Percentiles rank a stretch among this genome's conserved stretches.
Conservation (phyloP, 106 monocot genomes). For the Allium cepa region DNA sequence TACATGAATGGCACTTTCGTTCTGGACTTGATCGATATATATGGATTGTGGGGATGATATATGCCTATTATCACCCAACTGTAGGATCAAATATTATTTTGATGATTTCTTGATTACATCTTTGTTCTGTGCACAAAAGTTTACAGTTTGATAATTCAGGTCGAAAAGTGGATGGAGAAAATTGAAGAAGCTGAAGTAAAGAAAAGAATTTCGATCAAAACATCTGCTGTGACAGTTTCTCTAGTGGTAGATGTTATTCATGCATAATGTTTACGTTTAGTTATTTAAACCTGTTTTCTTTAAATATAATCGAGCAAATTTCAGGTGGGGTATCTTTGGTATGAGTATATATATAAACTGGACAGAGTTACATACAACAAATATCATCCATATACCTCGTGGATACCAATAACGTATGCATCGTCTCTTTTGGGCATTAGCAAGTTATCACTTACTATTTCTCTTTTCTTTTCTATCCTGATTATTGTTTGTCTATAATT, state of each 20-base stretch:
- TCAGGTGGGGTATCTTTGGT: slow-evolving; percentile 84
- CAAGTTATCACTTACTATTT: slow-evolving; percentile 1
- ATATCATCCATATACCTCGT: slow-evolving; percentile 96
- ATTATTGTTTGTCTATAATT: background rate
- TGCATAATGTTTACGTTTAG: background rate
- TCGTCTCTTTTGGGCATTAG: background rate
- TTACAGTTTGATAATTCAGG: slow-evolving; percentile 25
- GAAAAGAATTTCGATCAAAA: slow-evolving; percentile 59
- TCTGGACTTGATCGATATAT: slow-evolving; percentile 98
- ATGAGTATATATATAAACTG: slow-evolving; percentile 89
- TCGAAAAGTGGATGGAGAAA: slow-evolving; percentile 94
- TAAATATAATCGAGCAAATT: background rate
- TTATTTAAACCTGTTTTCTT: background rate
- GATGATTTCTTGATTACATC: background rate
- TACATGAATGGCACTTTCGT: slow-evolving; percentile 97
- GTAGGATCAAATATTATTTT: slow-evolving; percentile 33
- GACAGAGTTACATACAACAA: slow-evolving; percentile 91
- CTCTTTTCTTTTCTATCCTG: background rate
- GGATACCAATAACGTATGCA: slow-evolving; percentile 97
- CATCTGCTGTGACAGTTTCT: slow-evolving; percentile 41
- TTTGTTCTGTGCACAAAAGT: background rate
- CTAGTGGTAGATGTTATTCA: slow-evolving; percentile 39
- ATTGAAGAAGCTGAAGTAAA: slow-evolving; percentile 74
- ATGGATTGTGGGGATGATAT: slow-evolving; percentile 99
- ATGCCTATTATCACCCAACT: slow-evolving; percentile 95